Conservation (phyloP, 139 green algal genomes). For the Picochlorum costavermella region DNA sequence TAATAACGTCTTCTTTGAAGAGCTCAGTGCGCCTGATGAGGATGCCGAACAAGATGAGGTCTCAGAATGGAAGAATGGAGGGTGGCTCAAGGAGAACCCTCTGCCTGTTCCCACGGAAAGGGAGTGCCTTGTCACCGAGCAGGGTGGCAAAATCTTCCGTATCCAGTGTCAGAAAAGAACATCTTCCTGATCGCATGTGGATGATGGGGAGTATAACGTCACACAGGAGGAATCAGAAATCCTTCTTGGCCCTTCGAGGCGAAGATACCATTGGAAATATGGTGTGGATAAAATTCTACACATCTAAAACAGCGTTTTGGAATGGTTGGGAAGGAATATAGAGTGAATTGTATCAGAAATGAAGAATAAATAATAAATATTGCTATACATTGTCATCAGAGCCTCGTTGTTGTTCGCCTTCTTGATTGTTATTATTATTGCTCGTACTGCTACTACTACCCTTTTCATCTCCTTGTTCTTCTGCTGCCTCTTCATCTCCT, state of each 20-base stretch:
- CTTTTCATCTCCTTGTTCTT: background rate
- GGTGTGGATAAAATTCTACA: too few species aligned
- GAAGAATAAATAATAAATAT: too few species aligned
- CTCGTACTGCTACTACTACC: background rate
- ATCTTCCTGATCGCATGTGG: too few species aligned
- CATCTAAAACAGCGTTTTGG: too few species aligned
- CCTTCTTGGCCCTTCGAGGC: too few species aligned
- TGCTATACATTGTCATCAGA: too few species aligned
- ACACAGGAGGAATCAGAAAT: too few species aligned
- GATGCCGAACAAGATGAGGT: background rate
- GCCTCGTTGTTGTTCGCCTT: background rate
- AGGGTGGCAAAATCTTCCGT: slow-evolving; percentile 15
- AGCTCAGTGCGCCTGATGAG: background rate
- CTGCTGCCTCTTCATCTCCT: background rate
- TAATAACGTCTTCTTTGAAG: slow-evolving; percentile 5
- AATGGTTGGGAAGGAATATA: too few species aligned
- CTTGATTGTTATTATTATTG: background rate
- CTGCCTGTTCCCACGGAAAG: slow-evolving; percentile 64
- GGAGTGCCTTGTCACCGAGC: slow-evolving; percentile 33
- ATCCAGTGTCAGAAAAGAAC: slow-evolving; percentile 8
- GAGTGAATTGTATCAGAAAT: too few species aligned
- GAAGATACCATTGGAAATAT: too few species aligned
- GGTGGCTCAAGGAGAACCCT: slow-evolving; percentile 62
- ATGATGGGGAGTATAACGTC: too few species aligned
- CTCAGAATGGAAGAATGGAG: slow-evolving; percentile 23